These are phyloP conservation scores for Kwoniella europaea DNA, from an alignment of 768 basidiomycete species.

Conservation along the genomic window DNA sequence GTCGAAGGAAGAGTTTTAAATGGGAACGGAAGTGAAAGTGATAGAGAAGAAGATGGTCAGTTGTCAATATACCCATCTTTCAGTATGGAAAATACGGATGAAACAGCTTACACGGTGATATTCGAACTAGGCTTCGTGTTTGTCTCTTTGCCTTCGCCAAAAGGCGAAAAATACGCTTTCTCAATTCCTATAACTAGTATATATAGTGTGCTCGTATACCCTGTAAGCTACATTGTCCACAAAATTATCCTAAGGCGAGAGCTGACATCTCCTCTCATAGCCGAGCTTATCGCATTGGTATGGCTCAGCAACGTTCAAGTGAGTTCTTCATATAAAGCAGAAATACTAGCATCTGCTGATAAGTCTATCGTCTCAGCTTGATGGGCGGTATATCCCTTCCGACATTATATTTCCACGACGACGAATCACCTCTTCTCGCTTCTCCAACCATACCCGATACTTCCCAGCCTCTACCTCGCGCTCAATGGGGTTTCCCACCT, in stretches of 20 bases:
- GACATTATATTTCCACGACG: conserved; percentile 93
- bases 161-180: conserved; percentile 91
- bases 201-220: conserved; percentile 84
- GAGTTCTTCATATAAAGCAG: conserved; percentile 63
- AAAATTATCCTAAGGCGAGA: conserved; percentile 60
- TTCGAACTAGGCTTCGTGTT: conserved; percentile 71
- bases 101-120: not conserved
- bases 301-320: conserved; percentile 70
- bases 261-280: conserved; percentile 27
- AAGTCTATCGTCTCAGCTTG: conserved; percentile 28
- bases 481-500: conserved; percentile 82
- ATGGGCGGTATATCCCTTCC: conserved; percentile 68
- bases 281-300: conserved; percentile 49
- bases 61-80: not conserved
- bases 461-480: conserved; percentile 27
- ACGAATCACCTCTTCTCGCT: conserved; percentile 71
- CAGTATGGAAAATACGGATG: too few species aligned
- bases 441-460: conserved; percentile 23
- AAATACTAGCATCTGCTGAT: not conserved
- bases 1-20: conserved; percentile 71
- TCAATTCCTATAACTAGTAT: conserved; percentile 88
- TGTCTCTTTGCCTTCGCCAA: conserved; percentile 79
- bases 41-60: conserved; percentile 48
- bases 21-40: conserved; percentile 34
- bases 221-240: conserved; percentile 83